phyloP scores from a whole-genome alignment of 176 grass and related monocot genomes.

The Ensete ventricosum region DNA sequence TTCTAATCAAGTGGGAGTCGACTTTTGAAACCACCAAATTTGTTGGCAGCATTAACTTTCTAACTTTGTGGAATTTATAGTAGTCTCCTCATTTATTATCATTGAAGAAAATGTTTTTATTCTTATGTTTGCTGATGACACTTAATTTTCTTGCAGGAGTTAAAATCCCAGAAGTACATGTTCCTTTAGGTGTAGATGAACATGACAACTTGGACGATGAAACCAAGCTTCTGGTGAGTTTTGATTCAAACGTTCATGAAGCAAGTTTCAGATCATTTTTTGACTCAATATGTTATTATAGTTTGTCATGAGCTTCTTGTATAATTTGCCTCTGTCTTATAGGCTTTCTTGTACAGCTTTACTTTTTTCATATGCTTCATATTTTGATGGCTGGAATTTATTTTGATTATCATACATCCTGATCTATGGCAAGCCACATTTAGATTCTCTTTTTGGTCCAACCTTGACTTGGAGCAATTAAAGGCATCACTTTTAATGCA shows the following conservation, averaged over 20 bases:
- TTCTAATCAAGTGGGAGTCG: not conserved
- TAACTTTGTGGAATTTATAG: too few relatives aligned
- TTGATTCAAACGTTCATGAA: not conserved
- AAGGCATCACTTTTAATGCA: too few relatives aligned
- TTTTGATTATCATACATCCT: too few relatives aligned
- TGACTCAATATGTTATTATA: not conserved
- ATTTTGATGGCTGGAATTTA: too few relatives aligned
- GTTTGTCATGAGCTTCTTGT: not conserved
- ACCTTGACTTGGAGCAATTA: too few relatives aligned
- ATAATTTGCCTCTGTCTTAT: not conserved
- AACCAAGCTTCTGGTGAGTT: not conserved
- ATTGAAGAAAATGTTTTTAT: too few relatives aligned
- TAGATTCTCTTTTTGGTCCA: too few relatives aligned
- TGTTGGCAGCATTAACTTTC: too few relatives aligned
- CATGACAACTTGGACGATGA: not conserved
- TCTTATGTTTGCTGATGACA: not conserved
- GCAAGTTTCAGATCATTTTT: not conserved
- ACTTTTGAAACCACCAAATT: not conserved
- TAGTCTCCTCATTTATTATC: too few relatives aligned
- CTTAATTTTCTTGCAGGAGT: not conserved
- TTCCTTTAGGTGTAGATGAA: not conserved
- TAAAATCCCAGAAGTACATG: not conserved
- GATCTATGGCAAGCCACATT: too few relatives aligned
- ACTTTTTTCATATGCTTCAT: not conserved
- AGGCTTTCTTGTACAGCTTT: not conserved